Conservation (phyloP, 305 asterid species). For the Solanum aculeatissimum region DNA sequence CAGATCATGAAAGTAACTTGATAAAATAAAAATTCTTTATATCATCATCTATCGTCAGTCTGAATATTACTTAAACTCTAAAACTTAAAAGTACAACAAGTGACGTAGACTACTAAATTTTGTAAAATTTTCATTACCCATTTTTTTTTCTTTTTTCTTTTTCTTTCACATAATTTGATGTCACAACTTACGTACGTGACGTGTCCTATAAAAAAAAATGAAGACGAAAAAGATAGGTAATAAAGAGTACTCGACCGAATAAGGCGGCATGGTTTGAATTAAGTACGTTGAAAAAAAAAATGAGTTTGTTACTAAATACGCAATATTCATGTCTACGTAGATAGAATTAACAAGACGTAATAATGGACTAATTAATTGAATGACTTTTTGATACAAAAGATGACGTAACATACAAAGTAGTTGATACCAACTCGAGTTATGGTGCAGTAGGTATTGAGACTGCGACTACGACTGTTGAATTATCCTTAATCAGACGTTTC, state of each 20-base stretch:
- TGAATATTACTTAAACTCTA: not conserved
- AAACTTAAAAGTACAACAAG: not conserved
- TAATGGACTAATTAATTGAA: not conserved
- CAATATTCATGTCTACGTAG: not conserved
- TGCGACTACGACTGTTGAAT: not conserved
- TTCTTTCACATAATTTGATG: not conserved
- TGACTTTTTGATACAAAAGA: not conserved
- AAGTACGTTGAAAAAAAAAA: not conserved
- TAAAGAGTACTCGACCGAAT: not conserved
- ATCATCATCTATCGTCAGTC: not conserved
- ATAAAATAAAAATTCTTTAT: not conserved
- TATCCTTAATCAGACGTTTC: not conserved
- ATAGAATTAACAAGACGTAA: not conserved
- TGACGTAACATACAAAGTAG: constrained; percentile 2
- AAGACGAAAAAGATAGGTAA: not conserved
- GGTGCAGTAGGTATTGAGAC: not conserved
- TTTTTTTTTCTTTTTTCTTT: too few species aligned
- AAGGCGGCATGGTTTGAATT: not conserved
- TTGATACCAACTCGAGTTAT: not conserved
- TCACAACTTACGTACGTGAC: not conserved
- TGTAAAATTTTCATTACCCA: not conserved
- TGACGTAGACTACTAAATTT: not conserved
- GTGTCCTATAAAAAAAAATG: not conserved
- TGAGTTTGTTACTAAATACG: constrained; percentile 31
- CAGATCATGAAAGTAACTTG: too few species aligned